A percentile compares a stretch with the other conserved stretches of the same genome.
phyloP scores from a whole-genome alignment of 2,329 filamentous ascomycete species.

The Ambrosiella xylebori region DNA sequence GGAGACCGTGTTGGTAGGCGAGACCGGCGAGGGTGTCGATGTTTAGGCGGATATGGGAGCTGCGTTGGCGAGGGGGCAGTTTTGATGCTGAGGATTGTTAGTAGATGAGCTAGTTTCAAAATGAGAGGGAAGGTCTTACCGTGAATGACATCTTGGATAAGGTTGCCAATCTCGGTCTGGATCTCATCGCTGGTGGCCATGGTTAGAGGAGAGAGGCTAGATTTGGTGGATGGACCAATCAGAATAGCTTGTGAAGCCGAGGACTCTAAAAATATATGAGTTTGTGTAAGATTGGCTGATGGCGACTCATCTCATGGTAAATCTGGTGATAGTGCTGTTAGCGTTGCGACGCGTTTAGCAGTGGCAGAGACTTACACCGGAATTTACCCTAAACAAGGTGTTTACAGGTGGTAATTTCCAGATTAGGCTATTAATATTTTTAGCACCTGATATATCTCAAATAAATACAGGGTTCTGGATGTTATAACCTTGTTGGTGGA shows the following conservation, averaged over 20 bases:
- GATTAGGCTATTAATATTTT: background rate
- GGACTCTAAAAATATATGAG: background rate
- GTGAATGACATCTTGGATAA: slow-evolving; percentile 23
- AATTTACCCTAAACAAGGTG: no score
- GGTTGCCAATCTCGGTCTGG: slow-evolving; percentile 19
- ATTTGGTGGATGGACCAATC: background rate
- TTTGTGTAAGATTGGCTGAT: background rate
- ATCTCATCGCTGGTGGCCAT: slow-evolving; percentile 17
- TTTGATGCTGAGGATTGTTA: slow-evolving; percentile 31
- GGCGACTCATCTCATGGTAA: no score
- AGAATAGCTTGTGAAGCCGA: no score
- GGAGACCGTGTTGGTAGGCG: slow-evolving; percentile 52
- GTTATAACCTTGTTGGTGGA: background rate
- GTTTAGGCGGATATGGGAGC: slow-evolving; percentile 41
- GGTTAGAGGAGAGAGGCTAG: background rate
- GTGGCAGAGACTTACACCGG: no score
- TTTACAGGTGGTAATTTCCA: no score
- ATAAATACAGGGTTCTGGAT: background rate
- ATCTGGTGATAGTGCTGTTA: no score
- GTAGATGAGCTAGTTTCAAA: background rate
- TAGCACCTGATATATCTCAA: background rate
- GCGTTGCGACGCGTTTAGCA: no score
- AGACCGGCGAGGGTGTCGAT: slow-evolving; percentile 45
- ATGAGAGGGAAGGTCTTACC: slow-evolving; percentile 6
- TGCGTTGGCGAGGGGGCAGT: slow-evolving; percentile 48